phyloP scores from a whole-genome alignment of 352 stramenopile species.

The Phytophthora pisi region DNA sequence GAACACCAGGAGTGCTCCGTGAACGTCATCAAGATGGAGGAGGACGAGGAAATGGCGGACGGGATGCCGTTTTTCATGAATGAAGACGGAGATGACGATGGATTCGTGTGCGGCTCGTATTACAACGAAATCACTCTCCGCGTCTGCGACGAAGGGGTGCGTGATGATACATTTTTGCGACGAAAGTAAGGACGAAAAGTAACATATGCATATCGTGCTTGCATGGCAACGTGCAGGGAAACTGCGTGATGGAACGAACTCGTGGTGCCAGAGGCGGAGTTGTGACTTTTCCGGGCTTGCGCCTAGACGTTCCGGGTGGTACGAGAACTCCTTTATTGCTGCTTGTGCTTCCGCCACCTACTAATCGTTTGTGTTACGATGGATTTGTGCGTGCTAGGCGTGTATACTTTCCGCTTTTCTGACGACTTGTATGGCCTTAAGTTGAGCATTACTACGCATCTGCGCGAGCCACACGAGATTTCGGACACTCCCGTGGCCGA shows the following conservation, averaged over 20 bases:
- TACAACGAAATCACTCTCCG: slow-evolving; percentile 70
- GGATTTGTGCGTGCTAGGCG: slow-evolving; percentile 37
- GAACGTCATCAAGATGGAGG: slow-evolving; percentile 76
- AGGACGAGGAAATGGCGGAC: slow-evolving; percentile 70
- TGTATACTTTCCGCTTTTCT: slow-evolving; percentile 73
- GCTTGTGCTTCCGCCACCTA: neutral
- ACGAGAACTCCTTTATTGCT: slow-evolving; percentile 5
- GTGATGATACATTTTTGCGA: slow-evolving; percentile 12
- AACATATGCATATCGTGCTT: neutral
- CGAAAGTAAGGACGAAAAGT: neutral
- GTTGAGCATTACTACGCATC: slow-evolving; percentile 55
- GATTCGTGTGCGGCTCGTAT: slow-evolving; percentile 59
- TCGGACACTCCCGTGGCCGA: slow-evolving; percentile 43
- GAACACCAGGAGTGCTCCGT: slow-evolving; percentile 72
- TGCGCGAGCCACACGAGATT: slow-evolving; percentile 55
- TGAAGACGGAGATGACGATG: slow-evolving; percentile 70
- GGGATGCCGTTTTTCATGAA: slow-evolving; percentile 76
- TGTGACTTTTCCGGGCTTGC: slow-evolving; percentile 61
- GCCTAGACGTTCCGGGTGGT: slow-evolving; percentile 72
- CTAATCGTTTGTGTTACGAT: neutral
- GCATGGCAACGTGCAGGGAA: slow-evolving; percentile 33
- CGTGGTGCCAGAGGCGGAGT: slow-evolving; percentile 53
- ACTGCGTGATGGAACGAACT: slow-evolving; percentile 66
- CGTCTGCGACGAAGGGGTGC: slow-evolving; percentile 59
- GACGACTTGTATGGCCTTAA: slow-evolving; percentile 67